Base-by-base conservation (phyloP, 177 flowering plant species). In the Vitis hybrid region DNA sequence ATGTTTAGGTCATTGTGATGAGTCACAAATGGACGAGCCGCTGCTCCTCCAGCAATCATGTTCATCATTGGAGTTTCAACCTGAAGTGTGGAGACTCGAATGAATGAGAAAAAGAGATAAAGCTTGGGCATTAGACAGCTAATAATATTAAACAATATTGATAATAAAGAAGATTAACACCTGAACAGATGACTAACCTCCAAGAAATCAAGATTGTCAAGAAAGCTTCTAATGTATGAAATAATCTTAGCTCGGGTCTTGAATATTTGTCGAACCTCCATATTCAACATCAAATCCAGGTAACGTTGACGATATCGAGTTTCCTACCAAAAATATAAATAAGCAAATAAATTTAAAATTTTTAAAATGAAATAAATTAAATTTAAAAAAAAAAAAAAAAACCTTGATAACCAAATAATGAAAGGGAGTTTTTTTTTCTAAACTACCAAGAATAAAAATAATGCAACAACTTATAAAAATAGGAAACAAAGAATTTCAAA, bases 51-150 rank as follows among this genome's bases (percentile, higher is more conserved):
- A 67, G 99, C 88, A 83, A 91, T 94, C 98, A 90, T 93, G 80
- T 90, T 92, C 99, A 94, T 91, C 97, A 92, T 94, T 2, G 99
- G 99, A 18, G 99, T 94, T 79, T 94, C 99, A 73, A 94, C 99
- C 99, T 94, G 65, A 49, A 9, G 17, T 2, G 18, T 12, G 41
- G 15, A 58, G 46, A 53, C 55, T 27, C 11, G 17, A 52, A 27
- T 2, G n/a, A 30, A 21, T 56, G 4, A 58, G 59, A 62, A 14
- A 60, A 14, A 17, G 46, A 60, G 54, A 20, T 27, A 60, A 18
- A 48, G 9, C 52, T 7, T 62, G 58, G 12, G 35, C 9, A 53
- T 17, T 21, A 51, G 24, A 35, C 12, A 70, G 21, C 13, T 24
- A 1, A 9, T 13, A 49, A 1, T 48, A 54, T 13, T 54, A 71